Evolutionary conservation across 306 rosid species (phyloP), one percentile per base, ranked within the genome.

Genomic region (Potentilla sterilis): DNA sequence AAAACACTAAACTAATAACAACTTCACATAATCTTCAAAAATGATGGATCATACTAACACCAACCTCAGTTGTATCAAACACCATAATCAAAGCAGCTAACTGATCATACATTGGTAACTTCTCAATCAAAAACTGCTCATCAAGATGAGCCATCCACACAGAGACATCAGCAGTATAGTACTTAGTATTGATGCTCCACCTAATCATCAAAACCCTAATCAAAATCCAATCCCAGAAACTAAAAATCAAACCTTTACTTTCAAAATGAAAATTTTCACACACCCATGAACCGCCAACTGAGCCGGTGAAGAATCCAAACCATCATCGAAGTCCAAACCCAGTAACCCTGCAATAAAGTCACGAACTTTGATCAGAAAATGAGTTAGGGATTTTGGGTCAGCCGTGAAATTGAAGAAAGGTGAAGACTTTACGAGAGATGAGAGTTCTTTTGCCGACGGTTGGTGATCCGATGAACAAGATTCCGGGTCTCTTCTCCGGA

Each of bases 401-500:
- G 43, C 38, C 2, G 7, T 62, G 22, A 34, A 61, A 61, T 32
- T 32, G 67, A 61, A 72, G 40, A 41, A 42, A 65, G 58, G 41
- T 78, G 61, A 41, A 72, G 62, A 32, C 34, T 73, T 71, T 87
- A 93, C 97, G 90, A 47, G 96, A 93, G 24, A 91, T 72, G 54
- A 93, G 90, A 21, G 96, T 88, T 80, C 91, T 92, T 83, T 93
- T 91, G 85, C 91, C 97, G 51, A 87, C 97, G 70, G 80, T 86
- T 77, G 98, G 79, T 74, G 91, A 78, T 72, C 98, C 98, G 18
- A 93, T 61, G 15, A 93, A 48, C 77, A 91, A 79, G 76, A 91
- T 80, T 64, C 85, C 91, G 2, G 98, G 97, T 71, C 92, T 87
- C 62, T 72, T 87, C 71, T 87, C 88, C 37, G 85, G 78, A 83